A percentile compares a stretch with the other conserved stretches of the same genome.
Evolutionary conservation across 495 filamentous ascomycete species (phyloP).

Genomic region (Neurospora discreta): DNA sequence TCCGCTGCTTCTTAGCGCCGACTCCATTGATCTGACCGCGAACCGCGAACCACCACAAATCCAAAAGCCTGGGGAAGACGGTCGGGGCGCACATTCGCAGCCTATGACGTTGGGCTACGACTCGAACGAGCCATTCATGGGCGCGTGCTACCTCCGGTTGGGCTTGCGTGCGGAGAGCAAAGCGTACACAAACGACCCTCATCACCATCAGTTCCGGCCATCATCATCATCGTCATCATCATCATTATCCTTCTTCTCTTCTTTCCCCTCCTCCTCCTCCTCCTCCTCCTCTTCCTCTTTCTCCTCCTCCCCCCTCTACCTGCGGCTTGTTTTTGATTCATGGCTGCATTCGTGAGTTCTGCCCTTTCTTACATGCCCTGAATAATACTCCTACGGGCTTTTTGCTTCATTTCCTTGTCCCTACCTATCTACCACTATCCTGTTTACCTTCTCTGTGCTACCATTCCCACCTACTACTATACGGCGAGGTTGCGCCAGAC

Average conservation of each 20-base stretch:
- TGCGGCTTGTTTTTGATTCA: constrained; percentile 12
- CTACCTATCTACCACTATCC: not conserved
- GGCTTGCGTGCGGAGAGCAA: not conserved
- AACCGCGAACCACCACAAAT: not conserved
- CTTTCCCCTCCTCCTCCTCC: not conserved
- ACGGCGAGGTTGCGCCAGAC: not conserved
- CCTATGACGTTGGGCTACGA: not conserved
- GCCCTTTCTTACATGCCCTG: constrained; percentile 11
- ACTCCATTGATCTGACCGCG: not conserved
- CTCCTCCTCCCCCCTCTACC: not conserved
- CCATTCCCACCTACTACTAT: not conserved
- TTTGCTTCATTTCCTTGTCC: not conserved
- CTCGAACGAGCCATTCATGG: not conserved
- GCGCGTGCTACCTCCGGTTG: not conserved
- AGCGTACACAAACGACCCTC: not conserved
- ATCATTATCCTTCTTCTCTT: not conserved
- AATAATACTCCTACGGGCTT: constrained; percentile 15
- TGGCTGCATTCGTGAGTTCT: constrained; percentile 39
- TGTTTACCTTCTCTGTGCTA: not conserved
- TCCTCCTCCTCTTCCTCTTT: not conserved
- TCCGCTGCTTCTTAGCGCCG: not conserved
- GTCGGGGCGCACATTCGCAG: not conserved
- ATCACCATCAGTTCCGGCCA: not conserved
- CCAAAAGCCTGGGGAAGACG: not conserved
- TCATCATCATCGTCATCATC: not conserved